These are phyloP conservation scores for Linnemannia hyalina DNA, from an alignment of 192 early-diverging fungal genomes.

Conservation along the genomic window DNA sequence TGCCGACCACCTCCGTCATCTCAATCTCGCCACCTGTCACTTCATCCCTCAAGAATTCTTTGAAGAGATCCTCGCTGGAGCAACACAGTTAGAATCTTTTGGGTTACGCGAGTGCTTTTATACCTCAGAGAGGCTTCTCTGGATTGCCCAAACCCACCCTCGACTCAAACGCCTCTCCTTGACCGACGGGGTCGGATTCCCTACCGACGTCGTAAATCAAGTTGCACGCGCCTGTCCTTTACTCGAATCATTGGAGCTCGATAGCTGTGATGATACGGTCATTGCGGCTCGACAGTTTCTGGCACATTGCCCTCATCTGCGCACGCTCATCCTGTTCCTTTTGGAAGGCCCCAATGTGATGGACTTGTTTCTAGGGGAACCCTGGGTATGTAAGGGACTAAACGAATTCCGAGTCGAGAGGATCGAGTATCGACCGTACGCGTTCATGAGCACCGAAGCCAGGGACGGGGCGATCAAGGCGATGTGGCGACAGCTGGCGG, in stretches of 20 bases:
- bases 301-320: background rate
- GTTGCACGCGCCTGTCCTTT: background rate
- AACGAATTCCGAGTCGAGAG: background rate
- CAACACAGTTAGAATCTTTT: background rate
- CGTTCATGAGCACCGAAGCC: background rate
- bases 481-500: conserved; percentile 9
- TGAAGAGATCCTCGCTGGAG: background rate
- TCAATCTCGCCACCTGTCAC: background rate
- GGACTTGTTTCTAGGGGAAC: conserved; percentile 1
- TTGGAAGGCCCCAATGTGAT: background rate
- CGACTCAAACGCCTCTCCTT: background rate
- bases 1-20: background rate
- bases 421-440: background rate
- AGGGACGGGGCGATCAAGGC: background rate
- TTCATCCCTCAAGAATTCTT: background rate
- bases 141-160: background rate
- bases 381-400: conserved; percentile 10
- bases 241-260: background rate
- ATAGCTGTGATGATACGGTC: background rate
- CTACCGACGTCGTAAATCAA: background rate
- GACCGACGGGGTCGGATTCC: background rate
- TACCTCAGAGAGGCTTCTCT: background rate
- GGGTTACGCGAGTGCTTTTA: background rate
- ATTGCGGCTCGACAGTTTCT: background rate
- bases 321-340: background rate